Percentiles rank a stretch among this genome's conserved stretches.
phyloP scores from a whole-genome alignment of 495 filamentous ascomycete genomes.

The Hypoxylon trugodes region DNA sequence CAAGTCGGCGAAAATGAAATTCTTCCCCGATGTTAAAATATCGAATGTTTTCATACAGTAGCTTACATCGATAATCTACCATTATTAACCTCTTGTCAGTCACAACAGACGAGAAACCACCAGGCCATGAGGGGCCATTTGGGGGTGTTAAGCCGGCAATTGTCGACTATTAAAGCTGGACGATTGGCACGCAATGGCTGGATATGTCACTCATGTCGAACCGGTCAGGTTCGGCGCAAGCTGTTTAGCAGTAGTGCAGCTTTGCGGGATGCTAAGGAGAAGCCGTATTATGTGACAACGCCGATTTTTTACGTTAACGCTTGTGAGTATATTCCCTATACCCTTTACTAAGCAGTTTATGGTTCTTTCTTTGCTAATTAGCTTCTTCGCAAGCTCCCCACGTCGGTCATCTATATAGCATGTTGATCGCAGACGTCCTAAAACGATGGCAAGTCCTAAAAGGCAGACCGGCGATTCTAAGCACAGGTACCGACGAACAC shows the following conservation, averaged over 20 bases:
- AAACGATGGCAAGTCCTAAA: conserved; percentile 90
- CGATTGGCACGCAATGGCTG: conserved; percentile 29
- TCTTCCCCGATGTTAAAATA: conserved; percentile 6
- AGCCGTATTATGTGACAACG: conserved; percentile 95
- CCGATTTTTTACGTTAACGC: conserved; percentile 99
- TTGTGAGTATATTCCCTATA: conserved; percentile 61
- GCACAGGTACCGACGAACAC: conserved; percentile 97
- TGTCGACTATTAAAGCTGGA: conserved; percentile 16
- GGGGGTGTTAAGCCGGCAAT: conserved; percentile 19
- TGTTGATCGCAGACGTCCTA: conserved; percentile 88
- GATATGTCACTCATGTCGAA: conserved; percentile 41
- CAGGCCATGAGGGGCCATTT: conserved; percentile 35
- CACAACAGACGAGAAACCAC: background rate
- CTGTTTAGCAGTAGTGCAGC: conserved; percentile 29
- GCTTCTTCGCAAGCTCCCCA: conserved; percentile 73
- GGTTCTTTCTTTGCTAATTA: conserved; percentile 3
- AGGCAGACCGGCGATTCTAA: conserved; percentile 73
- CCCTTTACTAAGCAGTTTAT: background rate
- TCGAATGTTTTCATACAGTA: background rate
- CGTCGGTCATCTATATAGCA: conserved; percentile 92
- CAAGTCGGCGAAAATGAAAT: conserved; percentile 8
- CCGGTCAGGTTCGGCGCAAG: conserved; percentile 19
- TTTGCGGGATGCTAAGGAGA: conserved; percentile 49
- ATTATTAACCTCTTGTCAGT: background rate
- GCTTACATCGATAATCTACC: background rate